phyloP scores from a whole-genome alignment of 169 alveolate species.

The Plasmodium vinckei region DNA sequence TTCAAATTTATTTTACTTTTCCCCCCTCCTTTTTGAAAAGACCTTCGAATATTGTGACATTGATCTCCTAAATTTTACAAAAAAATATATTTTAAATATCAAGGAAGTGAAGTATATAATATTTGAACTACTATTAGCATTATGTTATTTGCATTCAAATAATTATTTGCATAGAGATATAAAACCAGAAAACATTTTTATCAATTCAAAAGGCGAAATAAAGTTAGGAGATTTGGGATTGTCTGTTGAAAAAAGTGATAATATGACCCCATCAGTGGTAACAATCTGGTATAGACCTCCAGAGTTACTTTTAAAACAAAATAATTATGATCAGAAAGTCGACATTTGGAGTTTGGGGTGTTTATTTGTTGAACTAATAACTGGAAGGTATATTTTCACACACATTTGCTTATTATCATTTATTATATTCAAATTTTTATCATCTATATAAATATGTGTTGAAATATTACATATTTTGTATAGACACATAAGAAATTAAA shows the following conservation, averaged over 20 bases:
- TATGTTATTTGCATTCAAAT: constrained; percentile 78
- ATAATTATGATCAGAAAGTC: constrained; percentile 86
- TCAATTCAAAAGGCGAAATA: constrained; percentile 78
- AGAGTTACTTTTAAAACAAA: constrained; percentile 87
- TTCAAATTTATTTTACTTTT: neutral
- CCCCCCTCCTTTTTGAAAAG: neutral
- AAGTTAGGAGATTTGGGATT: constrained; percentile 85
- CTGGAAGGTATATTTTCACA: constrained; percentile 78
- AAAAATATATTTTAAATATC: constrained; percentile 29
- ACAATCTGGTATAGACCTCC: constrained; percentile 92
- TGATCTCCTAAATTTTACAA: constrained; percentile 44
- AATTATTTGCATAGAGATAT: constrained; percentile 82
- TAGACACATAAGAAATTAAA: no score
- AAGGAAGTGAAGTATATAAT: constrained; percentile 82
- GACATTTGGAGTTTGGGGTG: constrained; percentile 92
- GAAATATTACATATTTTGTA: no score
- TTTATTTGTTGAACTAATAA: constrained; percentile 88
- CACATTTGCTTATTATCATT: constrained; percentile 68
- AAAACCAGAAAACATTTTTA: constrained; percentile 84
- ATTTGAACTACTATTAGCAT: constrained; percentile 78
- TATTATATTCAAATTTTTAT: no score
- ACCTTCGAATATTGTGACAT: constrained; percentile 64
- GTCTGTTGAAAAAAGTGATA: constrained; percentile 78
- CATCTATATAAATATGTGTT: no score
- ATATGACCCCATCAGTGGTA: constrained; percentile 83